Percentiles rank a stretch among this genome's conserved stretches.
Conservation (phyloP, 192 early-diverging fungal genomes). For the Coemansia sp. region DNA sequence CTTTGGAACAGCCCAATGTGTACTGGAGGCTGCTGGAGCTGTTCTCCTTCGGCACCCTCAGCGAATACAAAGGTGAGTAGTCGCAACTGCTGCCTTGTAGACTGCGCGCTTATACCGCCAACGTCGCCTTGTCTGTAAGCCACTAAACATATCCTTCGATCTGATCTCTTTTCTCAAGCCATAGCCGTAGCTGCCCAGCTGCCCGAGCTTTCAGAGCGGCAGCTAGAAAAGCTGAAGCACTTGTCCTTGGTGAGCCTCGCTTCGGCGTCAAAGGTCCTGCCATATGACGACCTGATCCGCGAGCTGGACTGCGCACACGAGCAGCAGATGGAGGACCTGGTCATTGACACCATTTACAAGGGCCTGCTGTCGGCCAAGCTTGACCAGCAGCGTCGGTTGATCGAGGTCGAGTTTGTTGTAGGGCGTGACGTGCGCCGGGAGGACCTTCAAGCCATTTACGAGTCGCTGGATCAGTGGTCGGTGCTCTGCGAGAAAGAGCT, state of each 20-base stretch:
- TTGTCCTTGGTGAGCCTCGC: constrained; percentile 40
- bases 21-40: constrained; percentile 32
- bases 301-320: constrained; percentile 32
- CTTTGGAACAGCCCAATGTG: constrained; percentile 16
- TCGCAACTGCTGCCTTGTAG: neutral
- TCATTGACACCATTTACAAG: constrained; percentile 47
- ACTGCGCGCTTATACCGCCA: neutral
- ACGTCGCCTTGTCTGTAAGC: neutral
- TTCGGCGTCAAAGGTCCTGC: constrained; percentile 21
- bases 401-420: constrained; percentile 40
- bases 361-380: constrained; percentile 40
- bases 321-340: constrained; percentile 47
- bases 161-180: neutral
- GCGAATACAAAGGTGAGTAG: constrained; percentile 30
- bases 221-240: constrained; percentile 41
- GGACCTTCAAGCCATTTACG: constrained; percentile 32
- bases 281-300: constrained; percentile 27
- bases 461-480: constrained; percentile 29
- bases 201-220: constrained; percentile 21
- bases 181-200: constrained; percentile 15
- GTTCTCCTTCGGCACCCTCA: constrained; percentile 32
- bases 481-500: constrained; percentile 27
- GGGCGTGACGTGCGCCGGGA: constrained; percentile 40
- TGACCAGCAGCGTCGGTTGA: constrained; percentile 42
- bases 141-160: no score